A percentile compares a stretch with the other conserved stretches of the same genome.
Evolutionary conservation across 441 rosid species (phyloP).

Genomic region (Sinapis alba): DNA sequence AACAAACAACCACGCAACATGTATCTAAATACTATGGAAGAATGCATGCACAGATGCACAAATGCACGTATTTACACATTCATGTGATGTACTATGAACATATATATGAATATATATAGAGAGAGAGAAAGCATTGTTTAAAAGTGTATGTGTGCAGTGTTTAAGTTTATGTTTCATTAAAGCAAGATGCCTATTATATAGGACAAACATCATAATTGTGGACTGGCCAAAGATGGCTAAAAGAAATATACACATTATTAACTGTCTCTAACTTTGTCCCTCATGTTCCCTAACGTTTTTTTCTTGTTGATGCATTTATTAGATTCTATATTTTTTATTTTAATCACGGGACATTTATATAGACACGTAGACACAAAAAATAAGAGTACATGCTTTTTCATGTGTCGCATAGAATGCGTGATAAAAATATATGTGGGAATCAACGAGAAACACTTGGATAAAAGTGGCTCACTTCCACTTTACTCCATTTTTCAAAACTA

Average conservation of each 20-base stretch:
- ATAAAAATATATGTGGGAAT: slow-evolving; percentile 28
- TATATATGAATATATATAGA: not conserved
- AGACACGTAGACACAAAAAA: slow-evolving; percentile 29
- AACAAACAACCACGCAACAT: not conserved
- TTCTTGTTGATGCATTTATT: slow-evolving; percentile 30
- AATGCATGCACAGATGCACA: slow-evolving; percentile 6
- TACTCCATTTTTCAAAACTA: slow-evolving; percentile 20
- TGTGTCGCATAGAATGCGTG: slow-evolving; percentile 38
- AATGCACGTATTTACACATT: not conserved
- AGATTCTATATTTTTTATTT: slow-evolving; percentile 12
- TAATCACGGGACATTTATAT: slow-evolving; percentile 16
- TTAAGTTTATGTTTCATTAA: slow-evolving; percentile 19
- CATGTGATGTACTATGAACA: slow-evolving; percentile 7
- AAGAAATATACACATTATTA: slow-evolving; percentile 35
- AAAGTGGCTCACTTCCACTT: slow-evolving; percentile 34
- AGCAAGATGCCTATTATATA: slow-evolving; percentile 1
- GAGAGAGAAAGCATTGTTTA: slow-evolving; percentile 1
- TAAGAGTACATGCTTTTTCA: slow-evolving; percentile 27
- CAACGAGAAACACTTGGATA: slow-evolving; percentile 39
- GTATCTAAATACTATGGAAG: not conserved
- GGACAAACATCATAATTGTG: slow-evolving; percentile 38
- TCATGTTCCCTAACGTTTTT: slow-evolving; percentile 38
- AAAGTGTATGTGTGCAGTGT: slow-evolving; percentile 23
- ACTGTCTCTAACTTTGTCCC: slow-evolving; percentile 41
- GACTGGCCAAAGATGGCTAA: slow-evolving; percentile 35